Conservation (phyloP, 2,329 filamentous ascomycete genomes). For the Emydomyces testavorans region DNA sequence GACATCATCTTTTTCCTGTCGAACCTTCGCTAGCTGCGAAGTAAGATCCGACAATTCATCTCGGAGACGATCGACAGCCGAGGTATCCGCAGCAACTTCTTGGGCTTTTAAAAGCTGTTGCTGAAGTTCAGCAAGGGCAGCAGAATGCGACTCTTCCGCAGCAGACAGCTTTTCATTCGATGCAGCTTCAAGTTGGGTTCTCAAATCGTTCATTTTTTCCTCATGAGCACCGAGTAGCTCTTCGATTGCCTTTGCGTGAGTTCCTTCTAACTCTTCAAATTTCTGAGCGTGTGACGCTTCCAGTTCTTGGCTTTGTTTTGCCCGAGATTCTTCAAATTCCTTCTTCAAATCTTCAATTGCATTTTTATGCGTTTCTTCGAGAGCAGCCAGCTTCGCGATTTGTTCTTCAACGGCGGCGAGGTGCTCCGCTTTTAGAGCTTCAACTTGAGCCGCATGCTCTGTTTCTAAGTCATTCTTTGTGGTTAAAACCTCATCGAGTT, state of each 20-base stretch:
- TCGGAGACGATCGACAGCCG: constrained; percentile 30
- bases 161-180: constrained; percentile 29
- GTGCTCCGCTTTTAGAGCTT: constrained; percentile 15
- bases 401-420: constrained; percentile 21
- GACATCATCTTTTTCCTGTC: constrained; percentile 36
- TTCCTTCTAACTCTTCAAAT: constrained; percentile 27
- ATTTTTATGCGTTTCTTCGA: constrained; percentile 20
- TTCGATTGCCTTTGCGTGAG: constrained; percentile 32
- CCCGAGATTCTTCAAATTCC: constrained; percentile 26
- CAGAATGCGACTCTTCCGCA: constrained; percentile 29
- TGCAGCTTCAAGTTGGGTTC: constrained; percentile 28
- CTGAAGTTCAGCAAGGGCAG: constrained; percentile 25
- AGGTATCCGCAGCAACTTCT: constrained; percentile 29
- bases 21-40: constrained; percentile 37
- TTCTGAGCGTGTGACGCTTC: constrained; percentile 28
- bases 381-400: constrained; percentile 23
- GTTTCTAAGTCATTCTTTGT: constrained; percentile 11
- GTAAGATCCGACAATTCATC: constrained; percentile 40
- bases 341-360: constrained; percentile 28
- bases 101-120: constrained; percentile 29
- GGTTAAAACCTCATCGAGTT: constrained; percentile 14
- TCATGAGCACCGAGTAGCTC: constrained; percentile 32
- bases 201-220: constrained; percentile 29
- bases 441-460: constrained; percentile 13
- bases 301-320: constrained; percentile 29